These are phyloP conservation scores for Chrysoporthe austroafricana DNA, from an alignment of 2,329 filamentous ascomycete species.

Conservation along the genomic window DNA sequence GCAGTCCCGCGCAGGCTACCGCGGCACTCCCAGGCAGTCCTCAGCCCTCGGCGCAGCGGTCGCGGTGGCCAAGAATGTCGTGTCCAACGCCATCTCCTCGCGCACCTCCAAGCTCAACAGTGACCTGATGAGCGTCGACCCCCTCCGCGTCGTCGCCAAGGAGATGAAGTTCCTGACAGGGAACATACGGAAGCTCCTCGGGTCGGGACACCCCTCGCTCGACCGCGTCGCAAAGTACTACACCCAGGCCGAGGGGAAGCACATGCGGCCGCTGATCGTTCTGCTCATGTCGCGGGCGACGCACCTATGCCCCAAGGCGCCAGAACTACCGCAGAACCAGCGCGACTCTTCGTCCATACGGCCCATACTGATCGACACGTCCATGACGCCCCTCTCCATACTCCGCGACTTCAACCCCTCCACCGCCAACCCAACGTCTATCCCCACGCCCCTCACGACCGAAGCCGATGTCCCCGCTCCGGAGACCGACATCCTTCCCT, in stretches of 20 bases:
- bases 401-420: constrained; percentile 85
- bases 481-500: constrained; percentile 79
- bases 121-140: constrained; percentile 72
- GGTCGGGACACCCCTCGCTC: constrained; percentile 90
- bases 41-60: constrained; percentile 81
- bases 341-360: constrained; percentile 44
- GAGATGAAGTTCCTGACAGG: constrained; percentile 96
- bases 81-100: constrained; percentile 65
- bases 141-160: constrained; percentile 86
- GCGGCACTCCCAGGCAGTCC: constrained; percentile 48
- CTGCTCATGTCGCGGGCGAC: constrained; percentile 96
- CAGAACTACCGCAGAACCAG: constrained; percentile 44
- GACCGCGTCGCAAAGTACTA: constrained; percentile 98
- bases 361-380: constrained; percentile 49
- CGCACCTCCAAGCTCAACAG: constrained; percentile 61
- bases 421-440: constrained; percentile 60
- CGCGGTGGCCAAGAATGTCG: constrained; percentile 70
- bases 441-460: constrained; percentile 37
- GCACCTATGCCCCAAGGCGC: constrained; percentile 69
- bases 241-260: constrained; percentile 94
- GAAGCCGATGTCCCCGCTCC: constrained; percentile 44
- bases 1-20: constrained; percentile 44
- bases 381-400: constrained; percentile 58
- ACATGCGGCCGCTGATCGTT: constrained; percentile 91
- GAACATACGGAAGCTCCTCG: constrained; percentile 90